Base-by-base conservation (phyloP, 2,329 filamentous ascomycete species). In the Alternaria angustiovoidea region DNA sequence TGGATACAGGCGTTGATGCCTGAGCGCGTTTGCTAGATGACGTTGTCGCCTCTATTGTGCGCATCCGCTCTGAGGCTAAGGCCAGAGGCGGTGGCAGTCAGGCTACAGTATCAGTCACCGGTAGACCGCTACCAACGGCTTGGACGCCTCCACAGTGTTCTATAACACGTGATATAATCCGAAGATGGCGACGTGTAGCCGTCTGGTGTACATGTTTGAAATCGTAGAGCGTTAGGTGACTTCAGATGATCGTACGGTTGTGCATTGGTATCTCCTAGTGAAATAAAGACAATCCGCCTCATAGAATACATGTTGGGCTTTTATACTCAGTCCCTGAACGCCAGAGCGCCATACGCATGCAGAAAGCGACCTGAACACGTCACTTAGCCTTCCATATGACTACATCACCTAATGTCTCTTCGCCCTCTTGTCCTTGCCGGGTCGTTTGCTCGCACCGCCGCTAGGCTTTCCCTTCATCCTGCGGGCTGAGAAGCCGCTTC, bases 401-500 rank as follows among this genome's bases (percentile, higher is more conserved):
- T 46, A 7, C 32, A 38, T 16, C 44, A 20, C 39, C 54, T 67
- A 75, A 41, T 67, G 71, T 62, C 63, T 69, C 67, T 77, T 78
- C 32, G 69, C 69, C 57, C 77, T 71, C 62, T 71, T 72, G 39
- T 59, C 69, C 67, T 79, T 79, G 11, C 77, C 76, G 8, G 72
- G 70, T 51, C 76, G 57, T 67, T 76, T 67, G 20, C 63, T 72
- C 12, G 71, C 72, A 18, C 69, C 73, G 4, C 70, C 69, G n/a
- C 51, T 43, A 24, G 64, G 51, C 65, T 75, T 74, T 34, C 78
- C 85, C 85, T 96, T 97, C 92, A 97, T 97, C 81, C 88, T 91
- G 84, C 90, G 93, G 38, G 85, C 86, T 55, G 90, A 93, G 82
- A 96, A 98, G 1, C 87, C 88, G 63, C 88, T 88, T 69, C 96